A percentile compares a stretch with the other conserved stretches of the same genome.
These are phyloP conservation scores for Graphilbum fragrans DNA, from an alignment of 2,329 filamentous ascomycete species.

Conservation along the genomic window DNA sequence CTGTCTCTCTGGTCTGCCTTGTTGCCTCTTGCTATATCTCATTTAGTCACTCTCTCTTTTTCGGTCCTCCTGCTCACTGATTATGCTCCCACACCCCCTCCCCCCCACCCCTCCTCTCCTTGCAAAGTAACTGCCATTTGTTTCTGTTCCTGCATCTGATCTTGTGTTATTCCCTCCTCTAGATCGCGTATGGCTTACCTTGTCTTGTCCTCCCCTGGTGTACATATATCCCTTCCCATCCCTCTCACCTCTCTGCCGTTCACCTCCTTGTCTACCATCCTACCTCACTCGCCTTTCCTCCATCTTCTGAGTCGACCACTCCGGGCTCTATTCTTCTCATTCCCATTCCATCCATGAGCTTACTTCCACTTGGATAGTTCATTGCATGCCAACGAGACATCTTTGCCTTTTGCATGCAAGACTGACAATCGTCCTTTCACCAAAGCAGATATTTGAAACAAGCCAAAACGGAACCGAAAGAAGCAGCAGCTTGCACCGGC, in stretches of 20 bases:
- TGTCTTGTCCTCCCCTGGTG: not conserved
- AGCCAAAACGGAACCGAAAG: too few relatives aligned
- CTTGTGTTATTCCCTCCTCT: slow-evolving; percentile 6
- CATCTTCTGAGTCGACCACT: too few relatives aligned
- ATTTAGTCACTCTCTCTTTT: not conserved
- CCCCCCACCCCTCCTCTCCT: not conserved
- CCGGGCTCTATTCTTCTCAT: too few relatives aligned
- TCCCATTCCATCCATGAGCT: too few relatives aligned
- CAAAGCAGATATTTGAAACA: too few relatives aligned
- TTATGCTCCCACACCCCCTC: slow-evolving; percentile 1
- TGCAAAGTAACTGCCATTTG: slow-evolving; percentile 1
- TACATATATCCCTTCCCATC: not conserved
- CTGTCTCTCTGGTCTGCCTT: not conserved
- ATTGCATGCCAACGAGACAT: too few relatives aligned
- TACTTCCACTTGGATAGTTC: too few relatives aligned
- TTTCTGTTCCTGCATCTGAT: slow-evolving; percentile 11
- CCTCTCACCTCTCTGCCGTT: not conserved
- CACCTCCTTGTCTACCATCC: not conserved
- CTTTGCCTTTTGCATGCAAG: too few relatives aligned
- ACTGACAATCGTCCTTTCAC: too few relatives aligned
- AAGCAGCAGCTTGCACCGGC: too few relatives aligned
- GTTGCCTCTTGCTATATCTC: not conserved
- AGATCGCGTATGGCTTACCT: slow-evolving; percentile 2
- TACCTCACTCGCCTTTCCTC: too few relatives aligned
- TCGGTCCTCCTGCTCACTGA: not conserved